Conservation (phyloP, 2,329 filamentous ascomycete species). For the Grosmannia clavigera region DNA sequence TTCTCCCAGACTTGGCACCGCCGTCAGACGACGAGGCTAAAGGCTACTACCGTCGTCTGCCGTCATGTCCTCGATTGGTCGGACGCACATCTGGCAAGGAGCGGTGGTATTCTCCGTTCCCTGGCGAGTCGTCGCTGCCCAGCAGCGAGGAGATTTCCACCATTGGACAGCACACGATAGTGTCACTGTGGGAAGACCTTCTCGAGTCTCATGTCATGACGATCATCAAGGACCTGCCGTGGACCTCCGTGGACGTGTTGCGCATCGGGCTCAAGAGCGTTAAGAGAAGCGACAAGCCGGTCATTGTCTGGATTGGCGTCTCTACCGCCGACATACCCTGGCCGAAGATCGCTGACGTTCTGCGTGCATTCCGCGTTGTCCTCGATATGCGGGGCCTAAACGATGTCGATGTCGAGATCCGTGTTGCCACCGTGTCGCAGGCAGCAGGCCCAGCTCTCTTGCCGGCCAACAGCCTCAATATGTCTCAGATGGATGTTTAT, state of each 20-base stretch:
- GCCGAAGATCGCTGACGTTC: background rate
- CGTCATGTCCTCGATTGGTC: background rate
- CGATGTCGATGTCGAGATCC: constrained; percentile 1
- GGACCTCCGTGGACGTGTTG: background rate
- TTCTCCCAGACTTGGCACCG: background rate
- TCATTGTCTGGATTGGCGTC: constrained; percentile 2
- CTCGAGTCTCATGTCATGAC: background rate
- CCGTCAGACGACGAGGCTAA: background rate
- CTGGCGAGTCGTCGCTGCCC: background rate
- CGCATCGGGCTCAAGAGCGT: background rate
- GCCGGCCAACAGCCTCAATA: background rate
- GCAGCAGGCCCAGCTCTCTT: background rate
- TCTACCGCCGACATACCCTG: constrained; percentile 1
- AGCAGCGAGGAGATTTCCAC: background rate
- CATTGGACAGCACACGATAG: background rate
- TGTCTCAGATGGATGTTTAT: background rate
- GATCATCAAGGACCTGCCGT: background rate
- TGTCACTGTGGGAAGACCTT: background rate
- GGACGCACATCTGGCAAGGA: background rate
- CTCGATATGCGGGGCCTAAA: background rate
- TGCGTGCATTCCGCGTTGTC: background rate
- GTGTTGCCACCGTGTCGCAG: background rate
- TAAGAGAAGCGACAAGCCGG: background rate
- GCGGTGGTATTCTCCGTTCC: background rate
- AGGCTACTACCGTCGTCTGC: background rate